These are phyloP conservation scores for Guadua angustifolia DNA, from an alignment of 176 grass and related monocot genomes.

Conservation along the genomic window DNA sequence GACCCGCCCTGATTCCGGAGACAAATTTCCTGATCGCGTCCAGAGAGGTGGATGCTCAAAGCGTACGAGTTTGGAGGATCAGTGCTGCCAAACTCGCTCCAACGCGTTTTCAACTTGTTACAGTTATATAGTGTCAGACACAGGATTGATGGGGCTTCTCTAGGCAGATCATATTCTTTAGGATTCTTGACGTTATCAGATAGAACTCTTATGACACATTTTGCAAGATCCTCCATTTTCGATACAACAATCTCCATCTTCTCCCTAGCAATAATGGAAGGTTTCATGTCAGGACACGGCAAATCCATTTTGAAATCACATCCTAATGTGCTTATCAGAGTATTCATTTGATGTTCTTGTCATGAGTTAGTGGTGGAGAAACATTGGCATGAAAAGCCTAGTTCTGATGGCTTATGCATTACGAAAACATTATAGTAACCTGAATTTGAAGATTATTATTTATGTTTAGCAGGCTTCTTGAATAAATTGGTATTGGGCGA, in stretches of 20 bases:
- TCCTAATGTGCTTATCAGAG: background rate
- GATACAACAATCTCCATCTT: constrained; percentile 66
- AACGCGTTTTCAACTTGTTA: constrained; percentile 45
- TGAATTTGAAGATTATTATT: background rate
- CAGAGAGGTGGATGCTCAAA: constrained; percentile 64
- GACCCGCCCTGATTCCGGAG: constrained; percentile 59
- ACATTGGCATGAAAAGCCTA: background rate
- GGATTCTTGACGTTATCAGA: constrained; percentile 43
- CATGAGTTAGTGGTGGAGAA: background rate
- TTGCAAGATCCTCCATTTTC: constrained; percentile 62
- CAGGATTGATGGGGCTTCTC: constrained; percentile 54
- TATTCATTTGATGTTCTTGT: constrained; percentile 1
- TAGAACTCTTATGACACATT: constrained; percentile 52
- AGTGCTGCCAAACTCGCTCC: constrained; percentile 48
- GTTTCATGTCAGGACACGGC: background rate
- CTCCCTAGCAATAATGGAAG: constrained; percentile 47
- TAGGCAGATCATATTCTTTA: constrained; percentile 27
- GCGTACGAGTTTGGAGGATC: constrained; percentile 50
- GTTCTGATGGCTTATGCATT: background rate
- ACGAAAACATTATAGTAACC: background rate
- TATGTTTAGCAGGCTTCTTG: background rate
- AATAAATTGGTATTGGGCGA: background rate
- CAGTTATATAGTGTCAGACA: constrained; percentile 57
- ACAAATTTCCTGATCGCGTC: constrained; percentile 59
- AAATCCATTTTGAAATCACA: background rate